These are phyloP conservation scores for Flammula alnicola DNA, from an alignment of 1,284 basidiomycete species.

Conservation along the genomic window DNA sequence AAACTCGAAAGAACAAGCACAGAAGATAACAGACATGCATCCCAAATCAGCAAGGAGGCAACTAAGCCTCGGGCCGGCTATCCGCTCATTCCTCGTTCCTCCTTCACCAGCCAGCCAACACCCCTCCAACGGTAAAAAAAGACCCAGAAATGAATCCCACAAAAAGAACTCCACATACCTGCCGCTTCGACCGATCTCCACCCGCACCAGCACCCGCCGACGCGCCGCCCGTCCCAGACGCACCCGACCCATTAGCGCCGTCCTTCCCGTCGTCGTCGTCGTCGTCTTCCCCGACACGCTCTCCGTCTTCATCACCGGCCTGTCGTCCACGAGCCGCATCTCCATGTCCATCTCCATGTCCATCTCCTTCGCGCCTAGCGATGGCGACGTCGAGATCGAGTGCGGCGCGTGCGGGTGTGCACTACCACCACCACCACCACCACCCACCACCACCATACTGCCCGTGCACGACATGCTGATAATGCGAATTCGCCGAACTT, in stretches of 20 bases:
- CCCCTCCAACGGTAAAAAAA: no score
- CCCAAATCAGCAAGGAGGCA: no score
- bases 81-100: no score
- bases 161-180: slow-evolving; percentile 39
- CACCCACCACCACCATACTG: not conserved
- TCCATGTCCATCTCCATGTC: slow-evolving; percentile 15
- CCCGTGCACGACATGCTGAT: slow-evolving; percentile 5
- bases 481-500: slow-evolving; percentile 1
- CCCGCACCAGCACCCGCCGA: slow-evolving; percentile 10
- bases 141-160: slow-evolving; percentile 12
- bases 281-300: slow-evolving; percentile 17
- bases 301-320: slow-evolving; percentile 20
- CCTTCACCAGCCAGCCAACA: no score
- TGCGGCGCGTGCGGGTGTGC: not conserved
- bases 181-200: slow-evolving; percentile 36
- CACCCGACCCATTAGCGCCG: slow-evolving; percentile 12
- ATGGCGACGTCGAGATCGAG: slow-evolving; percentile 16
- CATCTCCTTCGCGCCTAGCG: slow-evolving; percentile 12
- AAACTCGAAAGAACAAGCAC: slow-evolving; percentile 10
- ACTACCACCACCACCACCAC: no score
- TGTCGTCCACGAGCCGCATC: not conserved
- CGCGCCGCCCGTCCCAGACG: no score
- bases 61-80: no score
- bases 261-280: no score
- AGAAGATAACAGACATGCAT: no score